These are phyloP conservation scores for Nemophila menziesii DNA, from an alignment of 257 asterid genomes.

Conservation along the genomic window DNA sequence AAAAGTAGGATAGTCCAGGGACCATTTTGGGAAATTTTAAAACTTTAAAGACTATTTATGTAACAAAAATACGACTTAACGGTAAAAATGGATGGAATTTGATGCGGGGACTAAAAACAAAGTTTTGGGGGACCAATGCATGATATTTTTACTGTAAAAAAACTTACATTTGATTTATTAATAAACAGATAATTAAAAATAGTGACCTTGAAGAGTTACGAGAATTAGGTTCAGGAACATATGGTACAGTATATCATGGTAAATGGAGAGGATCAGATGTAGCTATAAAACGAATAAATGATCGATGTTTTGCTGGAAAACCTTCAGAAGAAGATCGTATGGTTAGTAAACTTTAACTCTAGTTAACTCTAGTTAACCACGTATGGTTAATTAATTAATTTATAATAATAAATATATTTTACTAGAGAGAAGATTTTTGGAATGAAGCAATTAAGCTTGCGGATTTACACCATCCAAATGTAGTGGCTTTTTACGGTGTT, in stretches of 20 bases:
- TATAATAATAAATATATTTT: neutral
- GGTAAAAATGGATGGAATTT: no score
- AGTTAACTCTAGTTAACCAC: neutral
- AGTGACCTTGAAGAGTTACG: constrained; percentile 85
- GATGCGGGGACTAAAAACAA: no score
- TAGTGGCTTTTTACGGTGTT: constrained; percentile 96
- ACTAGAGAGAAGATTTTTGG: constrained; percentile 95
- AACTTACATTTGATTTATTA: neutral
- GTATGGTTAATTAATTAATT: neutral
- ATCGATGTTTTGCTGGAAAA: constrained; percentile 90
- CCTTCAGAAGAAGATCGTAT: constrained; percentile 96
- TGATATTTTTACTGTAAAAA: neutral
- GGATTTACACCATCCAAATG: constrained; percentile 97
- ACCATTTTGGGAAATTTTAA: no score
- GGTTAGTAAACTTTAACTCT: constrained; percentile 36
- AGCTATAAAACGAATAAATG: constrained; percentile 89
- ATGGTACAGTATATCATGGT: constrained; percentile 99
- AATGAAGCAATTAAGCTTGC: constrained; percentile 97
- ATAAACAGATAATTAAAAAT: constrained; percentile 62
- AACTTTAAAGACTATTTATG: no score
- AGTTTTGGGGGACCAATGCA: neutral
- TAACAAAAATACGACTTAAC: no score
- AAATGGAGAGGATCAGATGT: constrained; percentile 99
- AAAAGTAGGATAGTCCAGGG: no score
- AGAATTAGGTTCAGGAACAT: constrained; percentile 97